phyloP scores from a whole-genome alignment of 2,329 filamentous ascomycete species.

The Geoglossum cookeanum region DNA sequence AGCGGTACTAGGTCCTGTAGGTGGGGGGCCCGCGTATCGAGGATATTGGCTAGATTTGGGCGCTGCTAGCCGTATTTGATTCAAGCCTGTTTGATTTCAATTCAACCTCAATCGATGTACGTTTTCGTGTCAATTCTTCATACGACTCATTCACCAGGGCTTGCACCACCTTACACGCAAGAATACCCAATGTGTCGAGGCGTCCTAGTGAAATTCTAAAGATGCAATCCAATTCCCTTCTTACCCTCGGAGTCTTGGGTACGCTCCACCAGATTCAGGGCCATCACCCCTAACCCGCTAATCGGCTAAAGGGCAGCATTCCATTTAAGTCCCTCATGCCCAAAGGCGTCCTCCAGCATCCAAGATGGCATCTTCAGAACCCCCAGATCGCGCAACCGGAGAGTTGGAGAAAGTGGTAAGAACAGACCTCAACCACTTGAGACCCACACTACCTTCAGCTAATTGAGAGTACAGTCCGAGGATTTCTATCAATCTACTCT shows the following conservation, averaged over 20 bases:
- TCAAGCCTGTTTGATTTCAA: background rate
- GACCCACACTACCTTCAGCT: background rate
- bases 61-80: background rate
- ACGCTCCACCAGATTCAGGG: background rate
- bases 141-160: no score
- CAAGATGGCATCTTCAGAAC: background rate
- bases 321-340: background rate
- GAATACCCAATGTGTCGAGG: background rate
- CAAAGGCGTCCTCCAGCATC: background rate
- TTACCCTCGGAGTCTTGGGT: background rate
- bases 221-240: background rate
- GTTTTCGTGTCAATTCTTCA: no score
- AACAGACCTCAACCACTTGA: background rate
- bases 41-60: background rate
- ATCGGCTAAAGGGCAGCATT: background rate
- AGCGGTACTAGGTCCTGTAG: background rate
- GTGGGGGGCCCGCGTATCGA: background rate
- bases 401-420: conserved; percentile 11
- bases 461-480: background rate
- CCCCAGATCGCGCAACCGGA: background rate
- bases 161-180: background rate
- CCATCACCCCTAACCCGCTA: background rate
- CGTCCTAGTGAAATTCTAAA: background rate
- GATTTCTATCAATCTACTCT: background rate
- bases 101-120: background rate